Percentiles rank a stretch among this genome's conserved stretches.
These are phyloP conservation scores for Phytophthora chlamydospora DNA, from an alignment of 352 stramenopile species.

Conservation along the genomic window DNA sequence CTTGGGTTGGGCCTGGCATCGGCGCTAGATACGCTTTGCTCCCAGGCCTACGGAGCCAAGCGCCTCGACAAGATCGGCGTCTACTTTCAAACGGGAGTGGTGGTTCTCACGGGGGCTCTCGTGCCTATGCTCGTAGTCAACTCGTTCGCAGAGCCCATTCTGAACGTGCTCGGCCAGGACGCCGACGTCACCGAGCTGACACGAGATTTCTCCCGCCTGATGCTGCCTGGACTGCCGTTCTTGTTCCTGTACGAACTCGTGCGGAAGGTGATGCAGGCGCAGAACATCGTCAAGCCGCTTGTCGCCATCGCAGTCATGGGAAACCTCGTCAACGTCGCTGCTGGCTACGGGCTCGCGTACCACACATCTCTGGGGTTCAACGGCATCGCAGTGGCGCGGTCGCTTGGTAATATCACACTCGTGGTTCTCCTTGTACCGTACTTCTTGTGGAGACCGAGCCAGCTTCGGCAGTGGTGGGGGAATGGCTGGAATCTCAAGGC, in stretches of 20 bases:
- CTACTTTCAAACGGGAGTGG: slow-evolving; percentile 70
- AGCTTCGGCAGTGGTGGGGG: slow-evolving; percentile 44
- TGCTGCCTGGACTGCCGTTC: slow-evolving; percentile 63
- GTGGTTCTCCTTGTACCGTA: slow-evolving; percentile 50
- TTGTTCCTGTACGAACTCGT: slow-evolving; percentile 82
- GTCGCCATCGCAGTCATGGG: slow-evolving; percentile 57
- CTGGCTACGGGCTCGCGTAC: slow-evolving; percentile 71
- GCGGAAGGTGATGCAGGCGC: slow-evolving; percentile 71
- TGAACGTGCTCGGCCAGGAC: slow-evolving; percentile 47
- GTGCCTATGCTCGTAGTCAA: slow-evolving; percentile 62
- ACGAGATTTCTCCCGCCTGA: slow-evolving; percentile 61
- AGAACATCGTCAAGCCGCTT: slow-evolving; percentile 77
- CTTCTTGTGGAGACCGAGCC: slow-evolving; percentile 40
- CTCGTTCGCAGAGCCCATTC: slow-evolving; percentile 48
- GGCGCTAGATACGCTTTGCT: slow-evolving; percentile 77
- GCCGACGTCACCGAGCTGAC: slow-evolving; percentile 51
- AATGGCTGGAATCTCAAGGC: slow-evolving; percentile 39
- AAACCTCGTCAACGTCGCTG: slow-evolving; percentile 64
- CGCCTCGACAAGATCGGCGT: slow-evolving; percentile 65
- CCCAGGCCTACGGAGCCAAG: slow-evolving; percentile 63
- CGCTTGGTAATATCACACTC: slow-evolving; percentile 51
- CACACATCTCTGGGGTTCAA: slow-evolving; percentile 72
- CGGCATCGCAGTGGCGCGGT: slow-evolving; percentile 65
- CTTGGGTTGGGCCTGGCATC: slow-evolving; percentile 66
- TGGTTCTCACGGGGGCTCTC: slow-evolving; percentile 48